Evolutionary conservation across 2,329 filamentous ascomycete species (phyloP), one percentile per base, ranked within the genome.

Genomic region (Colletotrichum navitas): DNA sequence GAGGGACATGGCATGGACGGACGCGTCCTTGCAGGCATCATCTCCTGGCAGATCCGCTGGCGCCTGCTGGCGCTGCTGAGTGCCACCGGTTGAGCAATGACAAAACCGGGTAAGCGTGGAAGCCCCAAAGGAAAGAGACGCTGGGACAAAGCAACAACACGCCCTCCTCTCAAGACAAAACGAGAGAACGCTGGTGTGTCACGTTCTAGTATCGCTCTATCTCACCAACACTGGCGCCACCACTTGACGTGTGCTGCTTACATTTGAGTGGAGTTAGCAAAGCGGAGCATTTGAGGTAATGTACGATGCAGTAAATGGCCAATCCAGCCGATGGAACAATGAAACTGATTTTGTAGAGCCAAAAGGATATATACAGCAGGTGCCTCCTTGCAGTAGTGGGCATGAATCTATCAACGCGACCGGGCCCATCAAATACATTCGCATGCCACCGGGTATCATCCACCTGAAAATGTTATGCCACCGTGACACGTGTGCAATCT

Each of bases 391-490:
- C 36, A 66, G 41, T n/a, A 10, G 12, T n/a, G 3, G 29, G 29
- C 11, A 49, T n/a, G 16, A 34, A 41, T 11, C 34, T 54, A 11
- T 26, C 12, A 41, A 51, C 21, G 26, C 26, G 18, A 39, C 24
- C 29, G 24, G 10, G 32, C 39, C 51, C 34, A 26, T 39, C 12
- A 45, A 64, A 54, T 3, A 24, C 14, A 56, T 26, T 58, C 21
- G 36, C 60, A 59, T 59, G n/a, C 18, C 61, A 34, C 14, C 65
- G 59, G 59, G 68, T 71, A 68, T 63, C 65, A 54, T 71, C 52
- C 59, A 47, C 65, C 52, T 41, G 26, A 60, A 68, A 64, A 59
- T 36, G 29, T 36, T 52, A 39, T 29, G 51, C 51, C 32, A 41
- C 52, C 34, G 11, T 41, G 16, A 24, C 45, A 66, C 41, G 52